A percentile compares a stretch with the other conserved stretches of the same genome.
Conservation (phyloP, 805 yeast genomes). For the Tetrapisispora namnaoensis region DNA sequence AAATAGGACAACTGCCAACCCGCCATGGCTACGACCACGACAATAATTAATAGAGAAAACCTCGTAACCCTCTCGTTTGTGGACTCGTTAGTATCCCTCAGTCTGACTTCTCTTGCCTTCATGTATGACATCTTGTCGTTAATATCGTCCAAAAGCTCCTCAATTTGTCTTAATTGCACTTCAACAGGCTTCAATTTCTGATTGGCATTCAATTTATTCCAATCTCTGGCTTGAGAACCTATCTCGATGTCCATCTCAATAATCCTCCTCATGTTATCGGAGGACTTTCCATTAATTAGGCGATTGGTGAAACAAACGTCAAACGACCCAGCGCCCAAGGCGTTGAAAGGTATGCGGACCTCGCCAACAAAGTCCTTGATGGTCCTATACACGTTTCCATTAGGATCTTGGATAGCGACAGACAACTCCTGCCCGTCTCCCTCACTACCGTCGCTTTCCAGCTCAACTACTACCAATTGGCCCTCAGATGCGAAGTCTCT, state of each 20-base stretch:
- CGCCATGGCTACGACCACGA: constrained; percentile 68
- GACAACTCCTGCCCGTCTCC: constrained; percentile 85
- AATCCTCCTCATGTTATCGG: constrained; percentile 47
- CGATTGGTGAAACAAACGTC: constrained; percentile 83
- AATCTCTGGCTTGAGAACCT: constrained; percentile 95
- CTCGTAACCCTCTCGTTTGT: constrained; percentile 88
- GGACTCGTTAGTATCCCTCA: constrained; percentile 94
- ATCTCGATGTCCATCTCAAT: constrained; percentile 87
- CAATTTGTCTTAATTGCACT: constrained; percentile 77
- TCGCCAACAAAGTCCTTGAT: constrained; percentile 67
- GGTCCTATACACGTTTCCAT: constrained; percentile 78
- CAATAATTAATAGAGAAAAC: constrained; percentile 63
- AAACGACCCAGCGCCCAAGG: constrained; percentile 72
- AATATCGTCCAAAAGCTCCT: constrained; percentile 78
- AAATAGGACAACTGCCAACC: constrained; percentile 89
- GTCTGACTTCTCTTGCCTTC: constrained; percentile 77
- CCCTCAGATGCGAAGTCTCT: constrained; percentile 84
- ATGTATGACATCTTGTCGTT: constrained; percentile 71
- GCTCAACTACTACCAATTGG: constrained; percentile 78
- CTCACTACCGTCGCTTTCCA: constrained; percentile 58
- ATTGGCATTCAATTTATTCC: constrained; percentile 88
- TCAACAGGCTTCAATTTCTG: constrained; percentile 92
- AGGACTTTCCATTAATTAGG: constrained; percentile 27
- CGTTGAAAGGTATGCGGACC: constrained; percentile 70
- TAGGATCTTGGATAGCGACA: constrained; percentile 58